phyloP scores from a whole-genome alignment of 1,139 yeast species.

The Geotrichum restrictum region DNA sequence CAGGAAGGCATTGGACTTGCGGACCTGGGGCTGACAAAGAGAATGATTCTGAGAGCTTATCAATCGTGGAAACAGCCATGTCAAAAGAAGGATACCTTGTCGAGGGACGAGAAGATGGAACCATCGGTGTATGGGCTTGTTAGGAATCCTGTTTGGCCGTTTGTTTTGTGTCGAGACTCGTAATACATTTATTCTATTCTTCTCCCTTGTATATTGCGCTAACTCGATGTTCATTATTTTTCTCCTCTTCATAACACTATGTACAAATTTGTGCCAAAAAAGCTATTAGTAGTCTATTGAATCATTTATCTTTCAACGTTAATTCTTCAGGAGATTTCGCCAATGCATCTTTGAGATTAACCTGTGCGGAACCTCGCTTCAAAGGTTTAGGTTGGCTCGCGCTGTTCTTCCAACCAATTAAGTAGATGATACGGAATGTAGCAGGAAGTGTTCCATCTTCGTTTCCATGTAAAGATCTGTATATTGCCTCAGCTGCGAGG shows the following conservation, averaged over 20 bases:
- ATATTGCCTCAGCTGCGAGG: constrained; percentile 72
- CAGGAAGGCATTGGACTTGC: constrained; percentile 50
- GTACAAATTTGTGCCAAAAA: background rate
- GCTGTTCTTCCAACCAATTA: constrained; percentile 88
- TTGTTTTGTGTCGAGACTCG: background rate
- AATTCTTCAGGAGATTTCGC: constrained; percentile 10
- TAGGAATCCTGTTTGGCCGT: constrained; percentile 19
- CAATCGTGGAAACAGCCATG: constrained; percentile 43
- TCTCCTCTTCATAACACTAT: background rate
- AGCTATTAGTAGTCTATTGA: too few relatives aligned
- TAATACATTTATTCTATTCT: constrained; percentile 2
- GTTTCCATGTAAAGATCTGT: constrained; percentile 62
- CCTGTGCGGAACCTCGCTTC: constrained; percentile 65
- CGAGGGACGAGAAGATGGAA: constrained; percentile 59
- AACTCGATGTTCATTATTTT: background rate
- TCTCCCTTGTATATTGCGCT: background rate
- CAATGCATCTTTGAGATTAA: constrained; percentile 62
- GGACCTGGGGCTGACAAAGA: constrained; percentile 42
- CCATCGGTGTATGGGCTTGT: constrained; percentile 57
- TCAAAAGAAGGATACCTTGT: constrained; percentile 60
- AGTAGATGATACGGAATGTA: constrained; percentile 69
- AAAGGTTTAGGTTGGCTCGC: constrained; percentile 67
- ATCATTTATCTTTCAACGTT: constrained; percentile 4
- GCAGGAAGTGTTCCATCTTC: constrained; percentile 45
- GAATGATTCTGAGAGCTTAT: constrained; percentile 23